phyloP scores from a whole-genome alignment of 1,139 yeast species.

The Hyphopichia wangnamkhiaoensis region DNA sequence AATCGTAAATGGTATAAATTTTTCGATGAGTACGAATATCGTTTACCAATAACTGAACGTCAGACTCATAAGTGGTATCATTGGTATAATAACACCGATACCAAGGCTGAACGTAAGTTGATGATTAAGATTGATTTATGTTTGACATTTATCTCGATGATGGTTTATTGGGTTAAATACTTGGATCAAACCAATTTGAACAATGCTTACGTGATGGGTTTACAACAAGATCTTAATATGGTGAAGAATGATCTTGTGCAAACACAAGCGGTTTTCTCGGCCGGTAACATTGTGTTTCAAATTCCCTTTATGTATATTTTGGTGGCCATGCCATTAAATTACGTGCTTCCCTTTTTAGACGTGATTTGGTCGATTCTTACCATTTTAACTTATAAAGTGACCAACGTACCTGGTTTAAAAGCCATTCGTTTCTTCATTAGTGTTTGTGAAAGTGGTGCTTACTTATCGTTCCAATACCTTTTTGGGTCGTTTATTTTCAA shows the following conservation, averaged over 20 bases:
- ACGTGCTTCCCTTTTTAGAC: slow-evolving; percentile 59
- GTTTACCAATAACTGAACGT: slow-evolving; percentile 36
- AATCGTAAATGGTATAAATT: slow-evolving; percentile 64
- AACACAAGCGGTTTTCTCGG: slow-evolving; percentile 51
- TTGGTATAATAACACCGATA: slow-evolving; percentile 62
- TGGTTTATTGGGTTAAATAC: slow-evolving; percentile 67
- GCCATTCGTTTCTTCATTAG: slow-evolving; percentile 64
- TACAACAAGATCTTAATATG: slow-evolving; percentile 53
- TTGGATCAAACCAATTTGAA: slow-evolving; percentile 34
- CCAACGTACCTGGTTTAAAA: slow-evolving; percentile 48
- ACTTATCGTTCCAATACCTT: slow-evolving; percentile 59
- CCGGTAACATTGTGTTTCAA: slow-evolving; percentile 52
- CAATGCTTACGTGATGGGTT: slow-evolving; percentile 61
- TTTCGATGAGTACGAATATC: slow-evolving; percentile 63
- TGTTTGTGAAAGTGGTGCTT: slow-evolving; percentile 61
- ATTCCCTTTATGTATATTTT: slow-evolving; percentile 35
- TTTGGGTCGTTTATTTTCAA: slow-evolving; percentile 48
- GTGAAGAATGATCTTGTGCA: slow-evolving; percentile 57
- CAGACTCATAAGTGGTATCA: slow-evolving; percentile 54
- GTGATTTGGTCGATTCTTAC: slow-evolving; percentile 69
- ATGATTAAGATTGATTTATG: slow-evolving; percentile 63
- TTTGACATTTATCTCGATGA: slow-evolving; percentile 58
- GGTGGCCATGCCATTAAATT: slow-evolving; percentile 53
- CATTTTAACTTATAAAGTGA: slow-evolving; percentile 50
- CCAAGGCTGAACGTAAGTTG: slow-evolving; percentile 55